Conservation (phyloP, 2,329 filamentous ascomycete genomes). For the Aureobasidium sp. region DNA sequence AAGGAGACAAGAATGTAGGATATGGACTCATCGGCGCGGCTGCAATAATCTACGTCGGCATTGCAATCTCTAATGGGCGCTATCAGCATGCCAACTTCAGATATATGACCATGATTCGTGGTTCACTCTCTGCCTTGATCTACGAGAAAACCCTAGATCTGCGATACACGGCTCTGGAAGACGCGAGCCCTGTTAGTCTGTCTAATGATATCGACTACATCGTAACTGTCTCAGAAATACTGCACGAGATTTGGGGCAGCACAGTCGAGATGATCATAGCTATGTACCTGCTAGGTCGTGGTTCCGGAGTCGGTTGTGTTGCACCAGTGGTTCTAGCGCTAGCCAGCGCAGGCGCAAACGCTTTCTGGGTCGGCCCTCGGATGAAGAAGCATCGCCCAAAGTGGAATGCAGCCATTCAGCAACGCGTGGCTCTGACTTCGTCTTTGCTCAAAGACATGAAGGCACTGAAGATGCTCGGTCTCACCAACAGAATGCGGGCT, state of each 20-base stretch:
- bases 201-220: slow-evolving; percentile 15
- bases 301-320: neutral
- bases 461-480: slow-evolving; percentile 16
- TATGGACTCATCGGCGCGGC: neutral
- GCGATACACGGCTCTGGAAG: neutral
- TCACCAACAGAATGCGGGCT: neutral
- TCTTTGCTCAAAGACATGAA: slow-evolving; percentile 14
- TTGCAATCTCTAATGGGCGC: neutral
- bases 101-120: slow-evolving; percentile 2
- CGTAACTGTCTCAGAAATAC: neutral
- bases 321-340: neutral
- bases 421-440: slow-evolving; percentile 9
- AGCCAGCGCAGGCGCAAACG: neutral
- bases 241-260: slow-evolving; percentile 16
- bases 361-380: neutral
- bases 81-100: neutral
- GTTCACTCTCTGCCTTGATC: slow-evolving; percentile 3
- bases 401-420: slow-evolving; percentile 15
- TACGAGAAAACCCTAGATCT: slow-evolving; percentile 14
- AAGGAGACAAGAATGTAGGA: neutral
- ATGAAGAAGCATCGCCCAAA: slow-evolving; percentile 1
- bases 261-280: slow-evolving; percentile 12
- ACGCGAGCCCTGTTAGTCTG: slow-evolving; percentile 8
- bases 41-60: neutral
- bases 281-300: neutral